Evolutionary conservation across 73 alveolate genomes (phyloP), one percentile per base, ranked within the genome.

Genomic region (Paramecium caudatum): DNA sequence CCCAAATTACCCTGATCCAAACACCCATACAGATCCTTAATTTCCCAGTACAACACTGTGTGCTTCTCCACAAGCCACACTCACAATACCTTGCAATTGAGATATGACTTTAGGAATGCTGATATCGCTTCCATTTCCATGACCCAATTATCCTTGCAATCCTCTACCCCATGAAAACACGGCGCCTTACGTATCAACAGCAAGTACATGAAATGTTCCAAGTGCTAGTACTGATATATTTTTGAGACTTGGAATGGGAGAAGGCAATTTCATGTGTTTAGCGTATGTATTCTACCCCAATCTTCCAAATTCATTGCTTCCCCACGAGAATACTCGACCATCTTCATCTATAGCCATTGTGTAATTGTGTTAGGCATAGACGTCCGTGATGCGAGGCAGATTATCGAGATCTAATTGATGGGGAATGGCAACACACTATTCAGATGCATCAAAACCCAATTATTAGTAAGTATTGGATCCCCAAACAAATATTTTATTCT

Each of bases 161-260:
- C 88, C 88, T 10, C 88, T 30, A 21, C 88, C 88, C 88, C 88
- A 74, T 41, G 88, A 74, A 74, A 34, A 74, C 5, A 74, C 41
- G 15, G 30, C 43, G 1, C 88, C 88, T 43, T 74, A 45, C 17
- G 43, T 37, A 41, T 74, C 88, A 1, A 74, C 27, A 19, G 70
- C 88, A 16, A 74, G 32, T 3, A 74, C 88, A 74, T 74, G 88
- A 43, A 27, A 74, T 16, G 65, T 43, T 10, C 88, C 88, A 5
- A 74, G 32, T 2, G 69, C 88, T 15, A 74, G 21, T 8, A 19
- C 19, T 39, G 17, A 41, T 1, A 15, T 5, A 27, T 74, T 43
- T 2, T 41, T 47, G 15, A 74, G 17, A 2, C 43, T 15, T 10
- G 68, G 7, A 34, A 74, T 74, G 9, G 62, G 68, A 12, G 43